Evolutionary conservation across 306 rosid species (phyloP).

Genomic region (Acacia acuminata): DNA sequence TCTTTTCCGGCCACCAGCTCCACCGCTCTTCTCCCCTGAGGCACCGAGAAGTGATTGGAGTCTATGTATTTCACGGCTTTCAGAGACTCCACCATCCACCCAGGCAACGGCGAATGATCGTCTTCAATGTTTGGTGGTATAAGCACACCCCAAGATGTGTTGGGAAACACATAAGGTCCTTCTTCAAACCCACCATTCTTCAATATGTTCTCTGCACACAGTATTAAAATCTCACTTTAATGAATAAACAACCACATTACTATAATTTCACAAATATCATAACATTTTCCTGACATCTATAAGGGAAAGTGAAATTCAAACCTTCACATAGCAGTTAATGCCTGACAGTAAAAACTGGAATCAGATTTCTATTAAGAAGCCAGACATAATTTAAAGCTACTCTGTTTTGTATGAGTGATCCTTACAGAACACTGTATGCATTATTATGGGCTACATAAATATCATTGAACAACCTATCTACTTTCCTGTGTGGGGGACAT

Average conservation of each 20-base stretch:
- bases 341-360: not conserved
- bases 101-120: slow-evolving; percentile 89
- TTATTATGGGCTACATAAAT: slow-evolving; percentile 33
- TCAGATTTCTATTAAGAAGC: not conserved
- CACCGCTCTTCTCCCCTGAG: slow-evolving; percentile 73
- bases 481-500: not conserved
- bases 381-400: not conserved
- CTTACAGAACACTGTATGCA: not conserved
- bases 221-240: not conserved
- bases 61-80: slow-evolving; percentile 97
- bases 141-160: slow-evolving; percentile 84
- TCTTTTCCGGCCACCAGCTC: slow-evolving; percentile 93
- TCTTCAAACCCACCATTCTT: slow-evolving; percentile 86
- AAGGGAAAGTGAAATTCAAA: not conserved
- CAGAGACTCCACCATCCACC: slow-evolving; percentile 97
- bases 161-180: slow-evolving; percentile 83
- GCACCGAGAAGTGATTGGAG: slow-evolving; percentile 77
- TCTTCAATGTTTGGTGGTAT: slow-evolving; percentile 96
- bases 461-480: slow-evolving; percentile 31
- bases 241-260: not conserved
- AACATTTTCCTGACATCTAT: not conserved
- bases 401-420: not conserved
- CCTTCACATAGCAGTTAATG: not conserved
- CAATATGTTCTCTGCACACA: slow-evolving; percentile 60
- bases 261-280: too few species aligned